Conservation (phyloP, 768 basidiomycete species). For the Suillus americanus region DNA sequence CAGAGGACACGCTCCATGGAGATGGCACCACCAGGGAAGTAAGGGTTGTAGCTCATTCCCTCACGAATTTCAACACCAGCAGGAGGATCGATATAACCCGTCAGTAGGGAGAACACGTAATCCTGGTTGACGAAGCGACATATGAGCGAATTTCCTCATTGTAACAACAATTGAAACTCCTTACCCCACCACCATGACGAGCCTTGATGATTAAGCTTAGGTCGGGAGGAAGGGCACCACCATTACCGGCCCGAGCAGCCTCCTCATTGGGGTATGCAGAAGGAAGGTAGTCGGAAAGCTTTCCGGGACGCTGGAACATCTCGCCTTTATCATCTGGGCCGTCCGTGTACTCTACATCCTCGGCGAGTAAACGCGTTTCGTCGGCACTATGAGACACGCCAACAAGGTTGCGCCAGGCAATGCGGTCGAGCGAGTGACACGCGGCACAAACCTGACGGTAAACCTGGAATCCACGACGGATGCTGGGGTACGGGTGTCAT, state of each 20-base stretch:
- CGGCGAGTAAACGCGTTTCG: conserved; percentile 88
- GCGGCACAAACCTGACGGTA: conserved; percentile 99
- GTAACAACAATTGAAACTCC: conserved; percentile 31
- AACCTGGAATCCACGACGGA: conserved; percentile 94
- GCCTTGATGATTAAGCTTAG: conserved; percentile 97
- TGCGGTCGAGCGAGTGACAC: conserved; percentile 98
- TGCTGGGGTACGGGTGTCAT: conserved; percentile 46
- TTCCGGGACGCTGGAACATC: conserved; percentile 99
- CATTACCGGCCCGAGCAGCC: conserved; percentile 92
- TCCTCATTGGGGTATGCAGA: conserved; percentile 96
- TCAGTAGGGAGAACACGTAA: conserved; percentile 95
- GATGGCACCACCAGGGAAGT: conserved; percentile 98
- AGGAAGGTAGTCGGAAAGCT: conserved; percentile 97
- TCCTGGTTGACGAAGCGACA: conserved; percentile 52
- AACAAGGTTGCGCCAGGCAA: conserved; percentile 99
- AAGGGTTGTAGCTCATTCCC: conserved; percentile 98
- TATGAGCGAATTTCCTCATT: conserved; percentile 7
- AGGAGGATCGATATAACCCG: conserved; percentile 95
- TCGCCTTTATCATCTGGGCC: conserved; percentile 94
- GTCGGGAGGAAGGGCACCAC: conserved; percentile 95
- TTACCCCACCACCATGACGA: conserved; percentile 91
- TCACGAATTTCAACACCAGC: conserved; percentile 94
- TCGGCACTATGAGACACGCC: conserved; percentile 96
- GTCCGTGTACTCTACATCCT: conserved; percentile 95
- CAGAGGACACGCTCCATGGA: conserved; percentile 97